phyloP scores from a whole-genome alignment of 2,329 filamentous ascomycete species.

The Xylaria sp. region DNA sequence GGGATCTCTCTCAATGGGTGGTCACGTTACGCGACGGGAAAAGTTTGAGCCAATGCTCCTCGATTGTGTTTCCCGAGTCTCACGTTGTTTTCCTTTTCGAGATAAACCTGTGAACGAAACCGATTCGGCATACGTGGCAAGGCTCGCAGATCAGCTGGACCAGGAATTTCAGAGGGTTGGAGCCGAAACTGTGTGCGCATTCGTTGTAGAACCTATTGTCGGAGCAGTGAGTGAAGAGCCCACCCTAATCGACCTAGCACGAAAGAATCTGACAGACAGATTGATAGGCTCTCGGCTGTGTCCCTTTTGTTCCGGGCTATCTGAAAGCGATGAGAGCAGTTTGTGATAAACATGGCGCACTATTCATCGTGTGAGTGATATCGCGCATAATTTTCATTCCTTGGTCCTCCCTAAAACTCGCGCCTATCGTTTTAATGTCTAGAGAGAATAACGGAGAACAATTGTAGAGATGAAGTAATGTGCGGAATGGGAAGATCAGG shows the following conservation, averaged over 20 bases:
- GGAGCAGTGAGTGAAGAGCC: constrained; percentile 67
- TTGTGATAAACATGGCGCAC: constrained; percentile 76
- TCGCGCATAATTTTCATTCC: not conserved
- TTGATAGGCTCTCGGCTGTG: constrained; percentile 67
- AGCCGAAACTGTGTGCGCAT: constrained; percentile 74
- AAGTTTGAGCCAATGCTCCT: constrained; percentile 72
- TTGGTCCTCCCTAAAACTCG: not conserved
- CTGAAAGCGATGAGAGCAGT: constrained; percentile 74
- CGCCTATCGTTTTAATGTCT: not conserved
- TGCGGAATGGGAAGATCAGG: constrained; percentile 72
- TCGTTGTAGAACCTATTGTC: constrained; percentile 78
- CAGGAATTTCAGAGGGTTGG: constrained; percentile 72
- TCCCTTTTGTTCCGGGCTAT: constrained; percentile 74
- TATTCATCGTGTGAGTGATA: constrained; percentile 68
- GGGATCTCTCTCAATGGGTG: constrained; percentile 72
- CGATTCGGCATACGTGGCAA: constrained; percentile 67
- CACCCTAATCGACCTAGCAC: not conserved
- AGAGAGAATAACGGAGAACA: not conserved
- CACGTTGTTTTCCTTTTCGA: constrained; percentile 74
- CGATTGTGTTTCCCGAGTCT: constrained; percentile 68
- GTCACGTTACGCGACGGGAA: constrained; percentile 68
- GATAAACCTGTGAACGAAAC: constrained; percentile 63
- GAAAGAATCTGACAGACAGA: constrained; percentile 22
- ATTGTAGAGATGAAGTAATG: constrained; percentile 76
- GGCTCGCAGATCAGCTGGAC: constrained; percentile 74